phyloP scores from a whole-genome alignment of 169 alveolate species.

The Eimeria acervulina region DNA sequence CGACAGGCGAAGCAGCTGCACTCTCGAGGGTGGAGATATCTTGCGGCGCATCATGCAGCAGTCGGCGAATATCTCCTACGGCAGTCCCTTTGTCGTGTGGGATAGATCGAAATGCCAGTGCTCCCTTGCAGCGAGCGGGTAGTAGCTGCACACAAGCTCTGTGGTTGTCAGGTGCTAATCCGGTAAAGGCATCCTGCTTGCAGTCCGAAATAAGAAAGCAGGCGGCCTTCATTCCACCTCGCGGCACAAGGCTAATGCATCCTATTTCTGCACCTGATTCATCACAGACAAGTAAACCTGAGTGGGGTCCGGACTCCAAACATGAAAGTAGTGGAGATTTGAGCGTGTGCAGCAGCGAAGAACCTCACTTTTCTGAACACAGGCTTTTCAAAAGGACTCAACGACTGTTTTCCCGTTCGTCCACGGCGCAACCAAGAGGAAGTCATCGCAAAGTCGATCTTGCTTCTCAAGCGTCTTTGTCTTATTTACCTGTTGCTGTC shows the following conservation, averaged over 20 bases:
- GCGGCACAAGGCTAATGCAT: not conserved
- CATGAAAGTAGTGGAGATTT: not conserved
- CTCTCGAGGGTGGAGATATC: not conserved
- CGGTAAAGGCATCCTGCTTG: not conserved
- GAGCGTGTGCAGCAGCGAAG: not conserved
- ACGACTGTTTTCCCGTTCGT: not conserved
- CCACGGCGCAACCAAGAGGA: not conserved
- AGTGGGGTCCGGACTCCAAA: not conserved
- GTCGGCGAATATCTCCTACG: not conserved
- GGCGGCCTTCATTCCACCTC: not conserved
- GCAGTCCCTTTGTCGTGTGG: not conserved
- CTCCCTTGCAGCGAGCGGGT: not conserved
- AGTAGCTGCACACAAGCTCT: not conserved
- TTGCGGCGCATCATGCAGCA: not conserved
- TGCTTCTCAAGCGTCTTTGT: not conserved
- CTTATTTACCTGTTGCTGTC: not conserved
- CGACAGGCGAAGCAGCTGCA: not conserved
- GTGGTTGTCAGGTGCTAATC: not conserved
- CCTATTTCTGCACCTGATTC: not conserved
- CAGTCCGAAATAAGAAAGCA: not conserved
- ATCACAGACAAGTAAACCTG: not conserved
- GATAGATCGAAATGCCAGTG: not conserved
- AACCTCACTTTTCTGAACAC: not conserved
- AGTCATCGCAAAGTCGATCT: not conserved
- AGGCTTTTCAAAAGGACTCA: not conserved